These are phyloP conservation scores for Amesomyces nigricolor DNA, from an alignment of 2,329 filamentous ascomycete species.

Conservation along the genomic window DNA sequence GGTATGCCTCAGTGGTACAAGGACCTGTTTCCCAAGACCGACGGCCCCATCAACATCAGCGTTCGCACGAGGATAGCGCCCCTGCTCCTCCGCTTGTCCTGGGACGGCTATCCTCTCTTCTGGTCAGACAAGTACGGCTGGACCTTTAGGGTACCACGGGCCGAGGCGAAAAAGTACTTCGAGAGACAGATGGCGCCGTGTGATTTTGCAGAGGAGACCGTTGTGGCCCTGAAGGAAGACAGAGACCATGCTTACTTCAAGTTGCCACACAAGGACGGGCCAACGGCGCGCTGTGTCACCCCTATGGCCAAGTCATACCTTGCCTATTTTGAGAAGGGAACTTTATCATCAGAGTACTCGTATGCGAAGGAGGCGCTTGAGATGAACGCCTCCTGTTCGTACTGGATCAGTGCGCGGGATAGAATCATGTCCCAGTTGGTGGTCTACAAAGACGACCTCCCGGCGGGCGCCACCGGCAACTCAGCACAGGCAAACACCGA, in stretches of 20 bases:
- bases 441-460: conserved; percentile 67
- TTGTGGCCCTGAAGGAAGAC: conserved; percentile 62
- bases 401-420: conserved; percentile 96
- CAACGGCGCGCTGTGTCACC: conserved; percentile 73
- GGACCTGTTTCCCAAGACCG: conserved; percentile 68
- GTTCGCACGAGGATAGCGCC: conserved; percentile 86
- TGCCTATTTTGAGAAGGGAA: conserved; percentile 84
- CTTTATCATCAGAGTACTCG: conserved; percentile 75
- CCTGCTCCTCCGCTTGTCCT: conserved; percentile 73
- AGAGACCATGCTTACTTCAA: conserved; percentile 71
- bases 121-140: conserved; percentile 94
- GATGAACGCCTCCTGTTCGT: conserved; percentile 98
- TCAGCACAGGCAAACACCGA: conserved; percentile 20
- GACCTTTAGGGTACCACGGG: conserved; percentile 72
- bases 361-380: conserved; percentile 93
- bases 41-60: conserved; percentile 66
- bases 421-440: conserved; percentile 94
- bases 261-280: conserved; percentile 92
- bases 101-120: conserved; percentile 82
- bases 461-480: conserved; percentile 16
- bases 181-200: conserved; percentile 68
- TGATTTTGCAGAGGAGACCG: conserved; percentile 70
- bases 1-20: conserved; percentile 97
- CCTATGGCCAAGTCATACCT: conserved; percentile 90
- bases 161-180: conserved; percentile 59